Base-by-base conservation (phyloP, 2,329 filamentous ascomycete genomes). In the Colletotrichum sp. region DNA sequence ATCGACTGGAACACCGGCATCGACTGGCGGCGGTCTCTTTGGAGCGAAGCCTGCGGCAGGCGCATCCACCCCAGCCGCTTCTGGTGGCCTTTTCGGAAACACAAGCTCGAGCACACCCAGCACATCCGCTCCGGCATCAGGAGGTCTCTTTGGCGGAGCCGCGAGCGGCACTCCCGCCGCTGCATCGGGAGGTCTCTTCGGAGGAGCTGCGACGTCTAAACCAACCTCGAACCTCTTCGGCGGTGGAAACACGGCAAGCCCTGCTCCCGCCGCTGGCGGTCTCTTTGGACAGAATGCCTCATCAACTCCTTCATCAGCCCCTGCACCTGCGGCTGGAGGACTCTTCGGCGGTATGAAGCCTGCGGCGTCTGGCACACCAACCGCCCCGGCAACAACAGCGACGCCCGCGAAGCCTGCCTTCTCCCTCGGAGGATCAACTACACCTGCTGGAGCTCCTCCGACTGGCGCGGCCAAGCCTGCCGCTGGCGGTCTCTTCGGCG, bases 391-490 rank as follows among this genome's bases (percentile, higher is more conserved):
- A 18, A 63, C 82, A 32, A 78, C 79, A 61, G 82, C 85, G 24
- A 88, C 86, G 24, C 87, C 87, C 32, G 85, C 86, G n/a, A 91
- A 90, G 81, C 86, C 88, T 18, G 75, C 85, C 69, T 87, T 90
- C 71, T 78, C 82, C n/a, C 79, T 90, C 39, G 84, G 85, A 70
- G 84, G 85, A 69, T 91, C 90, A 21, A 91, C 89, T 4, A 91
- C 90, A 43, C 89, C 90, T 18, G 89, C 90, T 26, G 90, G 90
- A 43, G 86, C 88, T n/a, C 90, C 90, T 71, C 89, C 89, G 1
- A 80, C 84, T 7, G 85, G 84, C 70, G 77, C 78, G 48, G 69
- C 71, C 32, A 83, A 85, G 75, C 74, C 82, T 43, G 79, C 81
- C 15, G 78, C 79, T 8, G 77, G 82, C 32, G 80, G 79, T 70